These are phyloP conservation scores for Aureobasidium melanogenum DNA, from an alignment of 2,329 filamentous ascomycete species.

Conservation along the genomic window DNA sequence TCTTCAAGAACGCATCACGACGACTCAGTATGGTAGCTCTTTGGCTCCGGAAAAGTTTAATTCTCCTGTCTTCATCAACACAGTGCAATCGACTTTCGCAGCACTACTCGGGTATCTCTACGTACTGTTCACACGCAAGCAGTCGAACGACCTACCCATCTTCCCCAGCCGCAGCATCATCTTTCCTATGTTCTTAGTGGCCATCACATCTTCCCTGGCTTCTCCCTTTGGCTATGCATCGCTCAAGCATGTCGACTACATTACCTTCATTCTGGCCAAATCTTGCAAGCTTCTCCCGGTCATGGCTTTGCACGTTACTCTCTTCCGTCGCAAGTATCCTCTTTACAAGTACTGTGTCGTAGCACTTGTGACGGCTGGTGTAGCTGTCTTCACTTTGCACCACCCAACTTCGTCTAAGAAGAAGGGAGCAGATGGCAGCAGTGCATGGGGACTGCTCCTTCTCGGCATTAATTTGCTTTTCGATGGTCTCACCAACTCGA, in stretches of 20 bases:
- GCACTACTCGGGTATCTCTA: conserved; percentile 75
- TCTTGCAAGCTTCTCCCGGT: conserved; percentile 98
- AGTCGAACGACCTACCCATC: conserved; percentile 45
- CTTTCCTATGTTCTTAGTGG: conserved; percentile 71
- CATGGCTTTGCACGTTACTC: conserved; percentile 89
- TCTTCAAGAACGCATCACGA: conserved; percentile 95
- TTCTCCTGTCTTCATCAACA: conserved; percentile 92
- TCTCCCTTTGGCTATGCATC: conserved; percentile 94
- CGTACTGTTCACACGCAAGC: conserved; percentile 51
- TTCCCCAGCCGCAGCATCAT: conserved; percentile 72
- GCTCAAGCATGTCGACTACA: conserved; percentile 90
- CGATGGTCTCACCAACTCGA: conserved; percentile 91
- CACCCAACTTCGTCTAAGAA: conserved; percentile 51
- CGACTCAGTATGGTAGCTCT: conserved; percentile 66
- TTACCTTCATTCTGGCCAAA: conserved; percentile 95
- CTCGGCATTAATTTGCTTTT: conserved; percentile 86
- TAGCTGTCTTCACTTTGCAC: conserved; percentile 91
- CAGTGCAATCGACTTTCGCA: conserved; percentile 85
- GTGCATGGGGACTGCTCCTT: conserved; percentile 71
- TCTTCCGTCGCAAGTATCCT: conserved; percentile 84
- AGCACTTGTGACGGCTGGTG: conserved; percentile 78
- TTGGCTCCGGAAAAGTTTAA: conserved; percentile 66
- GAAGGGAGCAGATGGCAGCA: conserved; percentile 43
- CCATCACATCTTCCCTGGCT: conserved; percentile 77
- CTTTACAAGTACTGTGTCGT: conserved; percentile 96